These are phyloP conservation scores for Curvularia eragrostidis DNA, from an alignment of 2,329 filamentous ascomycete genomes.

Conservation along the genomic window DNA sequence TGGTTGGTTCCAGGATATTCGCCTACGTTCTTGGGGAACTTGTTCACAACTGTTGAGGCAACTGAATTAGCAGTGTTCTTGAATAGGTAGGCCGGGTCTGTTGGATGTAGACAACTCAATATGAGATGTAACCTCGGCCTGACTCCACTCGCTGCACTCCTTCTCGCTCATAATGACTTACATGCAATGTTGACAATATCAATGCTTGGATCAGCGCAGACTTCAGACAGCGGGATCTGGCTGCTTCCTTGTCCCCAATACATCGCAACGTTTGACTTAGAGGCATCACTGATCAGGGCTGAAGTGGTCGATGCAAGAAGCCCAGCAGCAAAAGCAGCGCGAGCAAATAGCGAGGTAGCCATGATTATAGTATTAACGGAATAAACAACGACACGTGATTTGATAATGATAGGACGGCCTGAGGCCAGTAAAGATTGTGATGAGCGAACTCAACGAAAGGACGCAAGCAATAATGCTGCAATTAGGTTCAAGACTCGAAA, in stretches of 20 bases:
- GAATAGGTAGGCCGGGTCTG: no score
- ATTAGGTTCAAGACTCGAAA: conserved; percentile 39
- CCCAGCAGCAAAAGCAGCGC: conserved; percentile 46
- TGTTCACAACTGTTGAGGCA: conserved; percentile 53
- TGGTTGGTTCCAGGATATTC: conserved; percentile 63
- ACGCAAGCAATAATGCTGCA: conserved; percentile 59
- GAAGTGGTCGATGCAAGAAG: conserved; percentile 46
- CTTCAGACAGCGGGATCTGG: conserved; percentile 58
- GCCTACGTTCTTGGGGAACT: conserved; percentile 58
- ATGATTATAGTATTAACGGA: conserved; percentile 45
- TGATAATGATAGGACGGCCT: conserved; percentile 48
- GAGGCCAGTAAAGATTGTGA: conserved; percentile 50
- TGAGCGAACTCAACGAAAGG: conserved; percentile 58
- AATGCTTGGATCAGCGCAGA: conserved; percentile 59
- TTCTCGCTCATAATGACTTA: not conserved
- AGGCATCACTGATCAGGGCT: conserved; percentile 51
- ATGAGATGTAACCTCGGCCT: not conserved
- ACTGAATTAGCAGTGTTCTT: conserved; percentile 3
- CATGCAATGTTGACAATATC: conserved; percentile 64
- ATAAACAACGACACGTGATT: conserved; percentile 32
- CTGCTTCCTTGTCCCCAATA: conserved; percentile 63
- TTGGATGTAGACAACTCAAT: not conserved
- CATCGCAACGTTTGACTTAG: conserved; percentile 58
- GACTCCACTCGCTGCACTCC: not conserved
- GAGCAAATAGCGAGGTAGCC: conserved; percentile 40